Base-by-base conservation (phyloP, 192 early-diverging fungal genomes). In the Backusella sp. region DNA sequence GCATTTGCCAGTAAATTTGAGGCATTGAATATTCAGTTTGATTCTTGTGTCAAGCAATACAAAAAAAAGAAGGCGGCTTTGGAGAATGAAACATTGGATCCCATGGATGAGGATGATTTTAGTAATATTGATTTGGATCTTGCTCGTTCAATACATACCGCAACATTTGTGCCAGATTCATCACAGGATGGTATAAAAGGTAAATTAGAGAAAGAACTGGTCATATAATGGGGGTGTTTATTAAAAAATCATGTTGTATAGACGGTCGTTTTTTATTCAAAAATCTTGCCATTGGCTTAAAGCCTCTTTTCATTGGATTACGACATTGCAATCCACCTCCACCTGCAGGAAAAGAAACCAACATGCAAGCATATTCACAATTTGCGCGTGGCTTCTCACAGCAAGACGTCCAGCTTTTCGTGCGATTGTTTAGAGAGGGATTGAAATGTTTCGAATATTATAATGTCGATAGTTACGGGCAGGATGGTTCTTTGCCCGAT, bases 211-310 rank as follows among this genome's bases (percentile, higher is more conserved):
- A 14, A 28, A 62, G 28, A 3, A 23, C 3, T 26, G 26, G n/a
- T n/a, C n/a, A n/a, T n/a, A n/a, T n/a, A 59, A 8, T 6, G 23
- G 2, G n/a, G 32, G 32, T 1, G 30, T 32, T 23, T 6, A 39
- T 26, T 70, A 44, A 32, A 32, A 32, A 2, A 32, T 32, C 32
- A 0, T 32, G 32, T 32, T 32, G 32, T 32, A 32, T 72, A 72
- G 94, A 99, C 79, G 91, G 92, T 66, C 87, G 96, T 26, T 92
- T 96, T 79, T 75, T 97, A 73, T 91, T 99, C 78, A 96, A 93
- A 79, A 96, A 92, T 66, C 78, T 99, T 62, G 92, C 97, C 21
- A 88, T 90, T 65, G 96, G 96, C 30, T 80, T 96, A 71, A 97
- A 96, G 73, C 91, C 91, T 36, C 88, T 95, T 21, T 84, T 97